Evolutionary conservation across 176 grass and related monocot species (phyloP), one percentile per base, ranked within the genome.

Genomic region (Triticum timopheevii): DNA sequence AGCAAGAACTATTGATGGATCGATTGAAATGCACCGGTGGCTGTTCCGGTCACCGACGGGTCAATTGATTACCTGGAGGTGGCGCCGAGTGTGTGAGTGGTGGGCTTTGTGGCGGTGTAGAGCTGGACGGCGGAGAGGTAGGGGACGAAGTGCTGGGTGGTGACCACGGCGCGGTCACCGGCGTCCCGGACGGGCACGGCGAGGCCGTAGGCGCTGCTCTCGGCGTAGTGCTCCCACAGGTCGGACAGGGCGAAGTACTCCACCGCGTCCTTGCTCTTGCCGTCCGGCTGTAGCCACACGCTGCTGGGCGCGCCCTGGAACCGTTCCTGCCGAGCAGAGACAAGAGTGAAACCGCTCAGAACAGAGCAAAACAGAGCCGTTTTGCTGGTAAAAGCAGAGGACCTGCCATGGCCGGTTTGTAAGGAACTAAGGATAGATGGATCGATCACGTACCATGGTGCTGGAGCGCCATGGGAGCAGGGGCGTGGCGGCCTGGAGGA

Each of bases 101-200:
- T 33, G 23, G 88, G 23, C 77, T 84, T 95, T 49, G 39, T 89
- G 28, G 49, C 85, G 17, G 91, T 93, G 76, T 95, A 95, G 22
- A 95, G 83, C 84, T 95, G 94, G 78, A 95, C 65, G 17, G 94
- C 91, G 10, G 94, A 95, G 47, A 95, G 65, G 78, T 91, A 93
- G 3, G 91, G 91, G n/a, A 84, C 87, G 61, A 87, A 95, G 65
- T 95, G 90, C 49, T 91, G 87, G 11, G 88, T 90, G 50, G 89
- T 66, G 23, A 45, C 68, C 7, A 22, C 54, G 54, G 54, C 19
- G 7, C 19, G 19, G 7, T 85, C 40, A 31, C 77, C 78, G 3
- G 35, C 70, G 19, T 81, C 30, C 56, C 38, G 69, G 19, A 91
- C 33, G 7, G 91, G 91, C 25, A 95, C 94, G 25, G 72, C 63